These are phyloP conservation scores for Trichoderma sp. DNA, from an alignment of 2,329 filamentous ascomycete genomes.

Conservation along the genomic window DNA sequence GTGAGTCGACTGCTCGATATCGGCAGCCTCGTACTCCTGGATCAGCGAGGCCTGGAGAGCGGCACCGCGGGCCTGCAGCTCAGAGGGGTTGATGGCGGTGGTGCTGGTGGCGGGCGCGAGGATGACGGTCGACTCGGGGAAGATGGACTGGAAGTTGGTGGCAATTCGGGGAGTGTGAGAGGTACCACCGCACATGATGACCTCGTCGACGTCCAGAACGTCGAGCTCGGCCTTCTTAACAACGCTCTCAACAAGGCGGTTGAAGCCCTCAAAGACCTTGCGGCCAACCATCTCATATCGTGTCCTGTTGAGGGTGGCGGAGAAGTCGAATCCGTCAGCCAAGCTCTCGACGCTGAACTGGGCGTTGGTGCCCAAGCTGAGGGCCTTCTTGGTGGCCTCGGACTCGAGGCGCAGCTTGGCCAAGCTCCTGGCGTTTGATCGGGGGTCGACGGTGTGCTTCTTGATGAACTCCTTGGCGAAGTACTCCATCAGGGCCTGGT, in stretches of 20 bases:
- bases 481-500: conserved; percentile 90
- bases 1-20: conserved; percentile 95
- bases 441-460: conserved; percentile 88
- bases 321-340: conserved; percentile 85
- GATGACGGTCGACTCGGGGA: conserved; percentile 75
- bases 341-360: conserved; percentile 92
- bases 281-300: conserved; percentile 86
- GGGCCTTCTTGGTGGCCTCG: conserved; percentile 86
- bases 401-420: conserved; percentile 92
- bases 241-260: conserved; percentile 76
- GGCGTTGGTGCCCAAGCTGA: conserved; percentile 84
- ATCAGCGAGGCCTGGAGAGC: conserved; percentile 94
- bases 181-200: conserved; percentile 88
- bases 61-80: conserved; percentile 83
- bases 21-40: conserved; percentile 87
- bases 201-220: conserved; percentile 88
- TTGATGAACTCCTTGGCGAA: conserved; percentile 99
- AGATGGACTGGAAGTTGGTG: conserved; percentile 72
- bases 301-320: conserved; percentile 85
- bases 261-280: conserved; percentile 87
- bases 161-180: conserved; percentile 94
- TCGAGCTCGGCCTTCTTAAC: conserved; percentile 92
- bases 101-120: conserved; percentile 78
- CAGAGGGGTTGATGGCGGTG: conserved; percentile 86
- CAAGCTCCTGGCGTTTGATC: conserved; percentile 74